Conservation (phyloP, 805 yeast species). For the Nakazawaea ernobii region DNA sequence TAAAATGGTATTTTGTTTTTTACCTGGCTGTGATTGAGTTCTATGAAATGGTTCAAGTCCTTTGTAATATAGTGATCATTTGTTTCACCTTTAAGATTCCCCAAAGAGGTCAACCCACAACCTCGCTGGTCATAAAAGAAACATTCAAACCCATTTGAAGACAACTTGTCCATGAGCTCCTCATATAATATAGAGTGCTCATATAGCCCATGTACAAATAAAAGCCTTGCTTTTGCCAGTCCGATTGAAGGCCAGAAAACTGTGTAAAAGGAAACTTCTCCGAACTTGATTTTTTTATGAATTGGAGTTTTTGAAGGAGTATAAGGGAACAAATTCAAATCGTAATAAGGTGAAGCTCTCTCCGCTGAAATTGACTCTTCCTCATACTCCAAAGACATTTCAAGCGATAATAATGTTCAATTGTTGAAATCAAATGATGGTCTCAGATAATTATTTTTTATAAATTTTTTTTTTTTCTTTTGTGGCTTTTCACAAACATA, state of each 20-base stretch:
- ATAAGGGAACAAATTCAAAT: constrained; percentile 6
- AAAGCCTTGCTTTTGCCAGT: constrained; percentile 42
- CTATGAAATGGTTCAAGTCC: constrained; percentile 55
- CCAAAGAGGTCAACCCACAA: constrained; percentile 58
- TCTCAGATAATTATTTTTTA: neutral
- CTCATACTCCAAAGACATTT: neutral
- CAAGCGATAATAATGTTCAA: neutral
- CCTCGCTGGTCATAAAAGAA: constrained; percentile 75
- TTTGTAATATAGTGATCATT: constrained; percentile 48
- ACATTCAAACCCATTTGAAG: constrained; percentile 51
- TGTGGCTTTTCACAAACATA: neutral
- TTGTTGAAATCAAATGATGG: too few species aligned
- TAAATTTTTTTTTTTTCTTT: too few species aligned
- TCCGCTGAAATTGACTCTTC: neutral
- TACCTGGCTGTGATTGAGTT: constrained; percentile 32
- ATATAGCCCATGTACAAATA: constrained; percentile 68
- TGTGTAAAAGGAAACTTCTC: constrained; percentile 8
- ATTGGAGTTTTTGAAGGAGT: neutral
- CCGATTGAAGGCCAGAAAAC: constrained; percentile 2
- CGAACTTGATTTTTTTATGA: constrained; percentile 1
- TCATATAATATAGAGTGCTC: constrained; percentile 50
- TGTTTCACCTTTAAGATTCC: constrained; percentile 47
- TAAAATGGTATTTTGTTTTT: constrained; percentile 31
- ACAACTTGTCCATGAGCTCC: constrained; percentile 47
- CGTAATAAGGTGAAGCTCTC: constrained; percentile 3